A percentile compares a stretch with the other conserved stretches of the same genome.
Evolutionary conservation across 805 yeast species (phyloP).

Genomic region (Clavispora asparagi): DNA sequence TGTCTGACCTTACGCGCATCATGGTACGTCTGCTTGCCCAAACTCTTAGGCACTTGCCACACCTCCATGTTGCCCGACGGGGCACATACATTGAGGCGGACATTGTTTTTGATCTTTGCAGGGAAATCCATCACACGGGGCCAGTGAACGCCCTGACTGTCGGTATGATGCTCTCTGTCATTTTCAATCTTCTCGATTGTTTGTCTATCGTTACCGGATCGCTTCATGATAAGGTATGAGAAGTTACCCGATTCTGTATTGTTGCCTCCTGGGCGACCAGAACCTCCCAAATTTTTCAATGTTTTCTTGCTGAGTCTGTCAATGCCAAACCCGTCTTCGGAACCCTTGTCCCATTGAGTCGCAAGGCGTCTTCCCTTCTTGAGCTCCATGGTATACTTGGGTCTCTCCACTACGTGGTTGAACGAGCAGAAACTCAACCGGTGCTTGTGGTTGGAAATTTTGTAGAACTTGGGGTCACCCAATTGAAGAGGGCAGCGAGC

Average conservation of each 20-base stretch:
- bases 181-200: conserved; percentile 39
- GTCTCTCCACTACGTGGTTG: conserved; percentile 67
- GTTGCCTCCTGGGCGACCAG: conserved; percentile 73
- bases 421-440: conserved; percentile 72
- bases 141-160: conserved; percentile 37
- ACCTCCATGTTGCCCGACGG: conserved; percentile 76
- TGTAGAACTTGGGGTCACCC: conserved; percentile 64
- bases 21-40: conserved; percentile 69
- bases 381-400: conserved; percentile 73
- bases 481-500: conserved; percentile 80
- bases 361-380: conserved; percentile 77
- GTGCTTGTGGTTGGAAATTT: conserved; percentile 49
- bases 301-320: conserved; percentile 26
- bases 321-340: conserved; percentile 53
- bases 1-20: conserved; percentile 83
- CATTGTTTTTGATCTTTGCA: conserved; percentile 74
- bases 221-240: conserved; percentile 67
- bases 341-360: conserved; percentile 59
- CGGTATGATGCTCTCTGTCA: conserved; percentile 24
- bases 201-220: conserved; percentile 43
- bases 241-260: conserved; percentile 68
- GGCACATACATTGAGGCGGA: conserved; percentile 71
- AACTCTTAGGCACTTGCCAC: conserved; percentile 81
- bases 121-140: conserved; percentile 76
- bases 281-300: conserved; percentile 47